phyloP scores from a whole-genome alignment of 2,329 filamentous ascomycete genomes.

The Seiridium cupressi region DNA sequence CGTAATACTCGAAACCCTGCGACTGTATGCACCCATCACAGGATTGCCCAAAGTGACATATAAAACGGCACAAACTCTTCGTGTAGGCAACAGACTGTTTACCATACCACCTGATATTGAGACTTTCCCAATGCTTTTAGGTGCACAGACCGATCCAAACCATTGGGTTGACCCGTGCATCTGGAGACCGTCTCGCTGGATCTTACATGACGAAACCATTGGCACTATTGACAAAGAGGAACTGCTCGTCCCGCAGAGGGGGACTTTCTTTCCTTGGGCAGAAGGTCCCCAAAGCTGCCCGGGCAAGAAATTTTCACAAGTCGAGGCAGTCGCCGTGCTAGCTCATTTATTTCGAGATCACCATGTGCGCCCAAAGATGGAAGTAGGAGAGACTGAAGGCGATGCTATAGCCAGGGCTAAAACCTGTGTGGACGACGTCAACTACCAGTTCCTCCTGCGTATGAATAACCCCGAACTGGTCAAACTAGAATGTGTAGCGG shows the following conservation, averaged over 20 bases:
- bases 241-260: slow-evolving; percentile 7
- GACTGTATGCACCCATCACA: not conserved
- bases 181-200: slow-evolving; percentile 11
- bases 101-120: not conserved
- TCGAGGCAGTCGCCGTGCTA: slow-evolving; percentile 17
- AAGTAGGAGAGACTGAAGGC: not conserved
- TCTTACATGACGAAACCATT: too few relatives aligned
- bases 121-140: not conserved
- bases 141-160: slow-evolving; percentile 10
- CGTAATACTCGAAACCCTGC: slow-evolving; percentile 13
- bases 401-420: not conserved
- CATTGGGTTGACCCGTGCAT: slow-evolving; percentile 6
- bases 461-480: not conserved
- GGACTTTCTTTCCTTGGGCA: slow-evolving; percentile 17
- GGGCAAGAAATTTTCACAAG: slow-evolving; percentile 18
- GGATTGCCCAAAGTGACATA: not conserved
- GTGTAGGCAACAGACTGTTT: not conserved
- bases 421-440: not conserved
- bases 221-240: slow-evolving; percentile 9
- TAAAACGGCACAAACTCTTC: not conserved
- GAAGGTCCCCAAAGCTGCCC: slow-evolving; percentile 19
- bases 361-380: not conserved
- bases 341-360: slow-evolving; percentile 2
- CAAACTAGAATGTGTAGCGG: too few relatives aligned
- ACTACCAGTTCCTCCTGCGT: not conserved